These are phyloP conservation scores for Bryum argenteum DNA, from an alignment of 225 moss, liverwort and hornwort genomes.

Conservation along the genomic window DNA sequence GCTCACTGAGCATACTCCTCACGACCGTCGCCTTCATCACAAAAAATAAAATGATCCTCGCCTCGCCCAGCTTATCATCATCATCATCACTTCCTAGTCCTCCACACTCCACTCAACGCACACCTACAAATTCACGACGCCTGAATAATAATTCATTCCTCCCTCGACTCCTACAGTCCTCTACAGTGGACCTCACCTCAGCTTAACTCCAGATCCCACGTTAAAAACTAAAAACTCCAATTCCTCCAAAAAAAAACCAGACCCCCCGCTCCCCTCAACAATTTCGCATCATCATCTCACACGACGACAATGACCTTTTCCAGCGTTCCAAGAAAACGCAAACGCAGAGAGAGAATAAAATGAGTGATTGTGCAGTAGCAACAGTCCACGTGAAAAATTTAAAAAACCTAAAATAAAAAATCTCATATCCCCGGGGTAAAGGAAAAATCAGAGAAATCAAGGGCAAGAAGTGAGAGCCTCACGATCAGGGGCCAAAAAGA, in stretches of 20 bases:
- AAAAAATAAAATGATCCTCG: conserved; percentile 17
- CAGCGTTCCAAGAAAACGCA: conserved; percentile 37
- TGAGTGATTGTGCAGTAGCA: conserved; percentile 26
- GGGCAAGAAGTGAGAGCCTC: conserved; percentile 1
- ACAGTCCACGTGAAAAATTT: conserved; percentile 25
- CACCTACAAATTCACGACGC: conserved; percentile 29
- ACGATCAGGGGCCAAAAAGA: neutral
- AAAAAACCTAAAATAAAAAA: neutral
- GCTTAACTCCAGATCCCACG: neutral
- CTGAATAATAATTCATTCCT: neutral
- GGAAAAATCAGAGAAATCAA: neutral
- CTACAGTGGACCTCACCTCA: neutral
- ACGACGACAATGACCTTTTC: conserved; percentile 34
- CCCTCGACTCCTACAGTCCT: neutral
- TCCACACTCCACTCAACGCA: neutral
- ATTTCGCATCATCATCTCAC: conserved; percentile 33
- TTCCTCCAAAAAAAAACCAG: neutral
- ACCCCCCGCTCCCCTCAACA: conserved; percentile 7
- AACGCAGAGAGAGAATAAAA: conserved; percentile 21
- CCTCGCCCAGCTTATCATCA: conserved; percentile 31
- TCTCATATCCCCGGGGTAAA: neutral
- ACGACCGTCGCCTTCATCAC: conserved; percentile 24
- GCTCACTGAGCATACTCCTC: conserved; percentile 19
- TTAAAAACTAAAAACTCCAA: neutral
- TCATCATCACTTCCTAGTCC: conserved; percentile 8